Base-by-base conservation (phyloP, 2,329 filamentous ascomycete genomes). In the Ascochyta clinopodiicola region DNA sequence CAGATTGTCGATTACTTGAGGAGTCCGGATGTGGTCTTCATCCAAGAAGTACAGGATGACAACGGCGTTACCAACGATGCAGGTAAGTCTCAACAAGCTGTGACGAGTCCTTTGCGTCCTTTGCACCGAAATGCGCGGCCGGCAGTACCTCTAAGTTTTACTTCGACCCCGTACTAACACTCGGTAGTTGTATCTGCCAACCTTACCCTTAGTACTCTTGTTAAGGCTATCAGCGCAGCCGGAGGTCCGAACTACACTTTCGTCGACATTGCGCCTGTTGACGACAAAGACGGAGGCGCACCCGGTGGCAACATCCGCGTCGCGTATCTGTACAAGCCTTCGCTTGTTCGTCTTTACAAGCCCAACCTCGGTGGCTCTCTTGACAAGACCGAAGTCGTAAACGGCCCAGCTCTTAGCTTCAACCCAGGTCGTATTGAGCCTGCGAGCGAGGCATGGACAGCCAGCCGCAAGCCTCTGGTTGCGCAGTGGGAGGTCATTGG, bases 31-130 rank as follows among this genome's bases (percentile, higher is more conserved):
- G 70, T 91, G 5, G 67, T 91, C 53, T 89, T 89, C 68, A 66
- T 91, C 3, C 88, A 91, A 70, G 88, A 91, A 73, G 78, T 91
- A 40, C 88, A 90, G 73, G 88, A 91, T 68, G 79, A 87, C 77
- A 82, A 80, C 36, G 88, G 88, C 13, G 72, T 81, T 2, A 84
- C 80, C 12, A 80, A 90, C 70, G 81, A 89, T 61, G 86, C 82
- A 57, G 79, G 69, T 72, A 57, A 60, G 81, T 37, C 27, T 43
- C 19, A n/a, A 57, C 22, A 50, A 45, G 10, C 36, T 44, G 37
- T 37, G 29, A 37, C 46, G 19, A 34, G n/a, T 46, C 45, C 17
- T 24, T 48, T 49, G 19, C 32, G n/a, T 46, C 45, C 17, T 24
- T 48, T 49, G 19, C 40, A 56, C 44, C 29, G 43, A 47, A 34